phyloP scores from a whole-genome alignment of 805 yeast genomes.

The Myxozyma lipomycoides region DNA sequence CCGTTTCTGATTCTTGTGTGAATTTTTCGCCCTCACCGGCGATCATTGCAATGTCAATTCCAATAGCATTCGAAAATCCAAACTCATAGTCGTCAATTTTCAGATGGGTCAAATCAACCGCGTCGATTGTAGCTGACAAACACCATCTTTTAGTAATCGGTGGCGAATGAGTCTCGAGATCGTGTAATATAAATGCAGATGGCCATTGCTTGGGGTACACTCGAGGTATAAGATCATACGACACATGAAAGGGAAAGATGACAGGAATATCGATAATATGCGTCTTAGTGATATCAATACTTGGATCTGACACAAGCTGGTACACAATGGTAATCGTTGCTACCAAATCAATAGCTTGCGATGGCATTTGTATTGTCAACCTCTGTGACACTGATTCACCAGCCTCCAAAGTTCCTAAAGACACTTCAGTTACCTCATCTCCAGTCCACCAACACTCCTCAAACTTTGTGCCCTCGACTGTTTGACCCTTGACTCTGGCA shows the following conservation, averaged over 20 bases:
- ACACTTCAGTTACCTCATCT: not conserved
- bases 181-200: constrained; percentile 36
- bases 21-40: not conserved
- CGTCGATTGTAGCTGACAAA: constrained; percentile 33
- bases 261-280: constrained; percentile 32
- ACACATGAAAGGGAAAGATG: constrained; percentile 37
- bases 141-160: constrained; percentile 38
- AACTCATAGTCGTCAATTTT: constrained; percentile 29
- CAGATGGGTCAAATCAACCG: constrained; percentile 29
- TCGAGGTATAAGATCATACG: constrained; percentile 39
- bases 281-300: constrained; percentile 15
- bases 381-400: not conserved
- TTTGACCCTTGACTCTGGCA: constrained; percentile 6
- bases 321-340: constrained; percentile 18
- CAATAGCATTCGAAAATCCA: constrained; percentile 26
- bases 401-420: constrained; percentile 1
- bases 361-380: constrained; percentile 12
- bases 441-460: not conserved
- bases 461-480: constrained; percentile 10
- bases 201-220: constrained; percentile 38
- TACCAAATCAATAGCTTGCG: constrained; percentile 16
- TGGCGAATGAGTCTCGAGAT: constrained; percentile 31
- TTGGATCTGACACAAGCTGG: constrained; percentile 23
- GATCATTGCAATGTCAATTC: constrained; percentile 22
- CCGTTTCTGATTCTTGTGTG: constrained; percentile 12